Evolutionary conservation across 2,329 filamentous ascomycete genomes (phyloP).

Genomic region (Colletotrichum sp.): DNA sequence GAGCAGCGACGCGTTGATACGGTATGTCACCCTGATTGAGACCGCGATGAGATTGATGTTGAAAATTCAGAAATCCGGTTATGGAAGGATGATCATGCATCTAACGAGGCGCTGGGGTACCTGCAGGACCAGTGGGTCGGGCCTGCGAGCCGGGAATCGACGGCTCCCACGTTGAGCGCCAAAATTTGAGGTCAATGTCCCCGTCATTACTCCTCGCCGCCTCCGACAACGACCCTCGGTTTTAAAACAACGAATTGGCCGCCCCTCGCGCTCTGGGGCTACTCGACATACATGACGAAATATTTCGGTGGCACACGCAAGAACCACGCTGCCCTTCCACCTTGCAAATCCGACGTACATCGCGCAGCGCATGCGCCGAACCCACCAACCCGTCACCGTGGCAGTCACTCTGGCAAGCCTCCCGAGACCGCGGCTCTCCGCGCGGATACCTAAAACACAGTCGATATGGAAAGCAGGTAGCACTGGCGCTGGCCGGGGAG

Average conservation of each 20-base stretch:
- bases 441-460: constrained; percentile 42
- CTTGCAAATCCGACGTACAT: not conserved
- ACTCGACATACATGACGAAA: not conserved
- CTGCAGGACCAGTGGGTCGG: not conserved
- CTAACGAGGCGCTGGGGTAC: not conserved
- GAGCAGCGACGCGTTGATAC: not conserved
- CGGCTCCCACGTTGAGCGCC: constrained; percentile 8
- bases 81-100: constrained; percentile 12
- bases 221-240: constrained; percentile 25
- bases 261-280: not conserved
- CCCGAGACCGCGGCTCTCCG: constrained; percentile 47
- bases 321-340: not conserved
- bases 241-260: not conserved
- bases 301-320: not conserved
- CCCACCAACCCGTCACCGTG: constrained; percentile 17
- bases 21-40: not conserved
- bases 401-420: constrained; percentile 33
- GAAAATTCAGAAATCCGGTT: constrained; percentile 17
- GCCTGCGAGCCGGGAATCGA: constrained; percentile 5
- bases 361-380: constrained; percentile 12
- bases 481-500: constrained; percentile 38
- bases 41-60: not conserved
- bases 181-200: constrained; percentile 15
- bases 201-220: constrained; percentile 10
- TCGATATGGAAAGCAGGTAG: constrained; percentile 46